A percentile compares a stretch with the other conserved stretches of the same genome.
Evolutionary conservation across 2,329 filamentous ascomycete species (phyloP).

Genomic region (Paecilomyces formosus): DNA sequence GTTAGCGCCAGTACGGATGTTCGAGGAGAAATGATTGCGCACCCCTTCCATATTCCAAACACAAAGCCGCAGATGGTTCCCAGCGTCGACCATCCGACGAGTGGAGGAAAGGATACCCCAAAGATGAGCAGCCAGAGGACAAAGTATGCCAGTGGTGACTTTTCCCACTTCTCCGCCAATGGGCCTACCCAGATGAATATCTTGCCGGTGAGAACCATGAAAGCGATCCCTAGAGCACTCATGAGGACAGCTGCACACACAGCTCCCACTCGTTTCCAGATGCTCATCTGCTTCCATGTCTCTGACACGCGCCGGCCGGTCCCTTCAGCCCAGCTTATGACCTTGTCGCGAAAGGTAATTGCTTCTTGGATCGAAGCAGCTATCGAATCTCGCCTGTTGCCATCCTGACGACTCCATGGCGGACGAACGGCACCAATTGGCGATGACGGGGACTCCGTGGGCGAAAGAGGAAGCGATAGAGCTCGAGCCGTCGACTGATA

Average conservation of each 20-base stretch:
- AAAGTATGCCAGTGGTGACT: slow-evolving; percentile 61
- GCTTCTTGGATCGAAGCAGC: slow-evolving; percentile 24
- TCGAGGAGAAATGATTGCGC: slow-evolving; percentile 32
- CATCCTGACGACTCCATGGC: slow-evolving; percentile 45
- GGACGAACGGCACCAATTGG: slow-evolving; percentile 37
- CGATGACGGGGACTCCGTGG: slow-evolving; percentile 39
- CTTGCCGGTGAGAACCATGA: slow-evolving; percentile 68
- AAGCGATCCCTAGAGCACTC: slow-evolving; percentile 56
- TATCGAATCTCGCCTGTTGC: slow-evolving; percentile 33
- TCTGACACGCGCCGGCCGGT: slow-evolving; percentile 23
- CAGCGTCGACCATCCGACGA: slow-evolving; percentile 79
- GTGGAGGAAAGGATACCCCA: slow-evolving; percentile 71
- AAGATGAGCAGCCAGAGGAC: slow-evolving; percentile 72
- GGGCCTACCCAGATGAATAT: slow-evolving; percentile 73
- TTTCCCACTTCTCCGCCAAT: slow-evolving; percentile 68
- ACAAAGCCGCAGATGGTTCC: slow-evolving; percentile 64
- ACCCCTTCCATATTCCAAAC: slow-evolving; percentile 65
- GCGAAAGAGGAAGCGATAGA: slow-evolving; percentile 44
- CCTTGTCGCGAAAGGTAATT: slow-evolving; percentile 27
- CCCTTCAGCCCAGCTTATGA: slow-evolving; percentile 29
- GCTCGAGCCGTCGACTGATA: slow-evolving; percentile 47
- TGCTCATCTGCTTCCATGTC: slow-evolving; percentile 33
- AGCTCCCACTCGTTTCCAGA: slow-evolving; percentile 56
- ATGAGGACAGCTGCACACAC: slow-evolving; percentile 43
- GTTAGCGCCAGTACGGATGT: slow-evolving; percentile 6